phyloP scores from a whole-genome alignment of 2,329 filamentous ascomycete genomes.

The Microthyrium microscopicum region DNA sequence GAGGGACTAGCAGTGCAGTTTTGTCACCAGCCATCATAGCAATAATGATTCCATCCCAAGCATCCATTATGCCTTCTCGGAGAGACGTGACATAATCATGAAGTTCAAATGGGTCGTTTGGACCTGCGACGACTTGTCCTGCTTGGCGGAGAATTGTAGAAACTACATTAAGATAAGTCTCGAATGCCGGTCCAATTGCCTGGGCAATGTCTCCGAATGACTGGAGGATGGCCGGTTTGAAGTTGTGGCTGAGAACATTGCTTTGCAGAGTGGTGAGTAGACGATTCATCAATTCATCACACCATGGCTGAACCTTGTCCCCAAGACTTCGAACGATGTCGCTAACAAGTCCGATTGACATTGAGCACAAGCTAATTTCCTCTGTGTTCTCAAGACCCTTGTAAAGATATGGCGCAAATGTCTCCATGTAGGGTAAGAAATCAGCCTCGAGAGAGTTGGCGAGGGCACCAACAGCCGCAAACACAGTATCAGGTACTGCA shows the following conservation, averaged over 20 bases:
- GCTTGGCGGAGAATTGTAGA: constrained; percentile 90
- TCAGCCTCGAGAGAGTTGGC: constrained; percentile 82
- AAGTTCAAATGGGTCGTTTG: constrained; percentile 84
- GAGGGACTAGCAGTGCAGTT: constrained; percentile 53
- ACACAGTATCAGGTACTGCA: constrained; percentile 84
- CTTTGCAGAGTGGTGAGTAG: constrained; percentile 82
- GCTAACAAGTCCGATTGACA: constrained; percentile 94
- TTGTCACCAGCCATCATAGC: constrained; percentile 76
- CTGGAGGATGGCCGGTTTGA: constrained; percentile 95
- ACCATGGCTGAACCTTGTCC: constrained; percentile 82
- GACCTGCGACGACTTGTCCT: constrained; percentile 59
- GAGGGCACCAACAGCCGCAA: constrained; percentile 81
- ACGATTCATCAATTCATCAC: constrained; percentile 97
- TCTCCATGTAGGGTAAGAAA: constrained; percentile 95
- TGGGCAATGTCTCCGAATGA: constrained; percentile 96
- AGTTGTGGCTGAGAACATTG: constrained; percentile 76
- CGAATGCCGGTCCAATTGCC: constrained; percentile 80
- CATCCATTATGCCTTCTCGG: constrained; percentile 96
- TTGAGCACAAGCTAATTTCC: constrained; percentile 81
- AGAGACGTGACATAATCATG: constrained; percentile 90
- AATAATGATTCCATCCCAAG: constrained; percentile 91
- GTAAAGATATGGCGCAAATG: constrained; percentile 82
- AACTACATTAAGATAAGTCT: constrained; percentile 83
- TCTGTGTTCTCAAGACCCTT: constrained; percentile 92
- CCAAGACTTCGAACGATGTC: constrained; percentile 88